Conservation (phyloP, 2,329 filamentous ascomycete species). For the Leptodontidium sp. region DNA sequence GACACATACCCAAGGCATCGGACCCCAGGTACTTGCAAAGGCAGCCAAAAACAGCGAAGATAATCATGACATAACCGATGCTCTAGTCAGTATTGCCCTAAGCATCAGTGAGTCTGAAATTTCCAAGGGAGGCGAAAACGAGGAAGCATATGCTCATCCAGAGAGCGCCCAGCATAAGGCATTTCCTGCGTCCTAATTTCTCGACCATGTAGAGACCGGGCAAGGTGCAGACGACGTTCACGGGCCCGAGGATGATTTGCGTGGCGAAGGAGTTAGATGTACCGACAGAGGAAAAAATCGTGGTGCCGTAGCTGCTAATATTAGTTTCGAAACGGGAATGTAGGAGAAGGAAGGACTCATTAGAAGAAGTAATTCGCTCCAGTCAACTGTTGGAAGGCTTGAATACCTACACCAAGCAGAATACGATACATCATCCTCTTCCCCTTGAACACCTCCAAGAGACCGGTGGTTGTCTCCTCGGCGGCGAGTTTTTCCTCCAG, state of each 20-base stretch:
- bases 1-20: slow-evolving; percentile 73
- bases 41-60: slow-evolving; percentile 78
- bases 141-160: slow-evolving; percentile 77
- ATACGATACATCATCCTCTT: slow-evolving; percentile 71
- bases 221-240: slow-evolving; percentile 71
- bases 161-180: slow-evolving; percentile 69
- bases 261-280: slow-evolving; percentile 71
- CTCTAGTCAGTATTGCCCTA: slow-evolving; percentile 58
- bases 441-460: slow-evolving; percentile 64
- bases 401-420: slow-evolving; percentile 67
- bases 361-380: slow-evolving; percentile 71
- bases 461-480: slow-evolving; percentile 62
- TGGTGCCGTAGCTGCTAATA: slow-evolving; percentile 61
- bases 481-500: slow-evolving; percentile 57
- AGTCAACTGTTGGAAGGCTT: slow-evolving; percentile 74
- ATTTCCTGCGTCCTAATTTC: slow-evolving; percentile 70
- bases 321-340: neutral
- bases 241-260: slow-evolving; percentile 71
- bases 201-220: slow-evolving; percentile 69
- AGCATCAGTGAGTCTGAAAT: slow-evolving; percentile 62
- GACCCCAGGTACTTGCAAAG: slow-evolving; percentile 76
- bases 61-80: slow-evolving; percentile 73
- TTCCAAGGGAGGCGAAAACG: slow-evolving; percentile 61
- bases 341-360: neutral
- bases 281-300: slow-evolving; percentile 72